Conservation (phyloP, 2,329 filamentous ascomycete genomes). For the Penicillium decumbens region DNA sequence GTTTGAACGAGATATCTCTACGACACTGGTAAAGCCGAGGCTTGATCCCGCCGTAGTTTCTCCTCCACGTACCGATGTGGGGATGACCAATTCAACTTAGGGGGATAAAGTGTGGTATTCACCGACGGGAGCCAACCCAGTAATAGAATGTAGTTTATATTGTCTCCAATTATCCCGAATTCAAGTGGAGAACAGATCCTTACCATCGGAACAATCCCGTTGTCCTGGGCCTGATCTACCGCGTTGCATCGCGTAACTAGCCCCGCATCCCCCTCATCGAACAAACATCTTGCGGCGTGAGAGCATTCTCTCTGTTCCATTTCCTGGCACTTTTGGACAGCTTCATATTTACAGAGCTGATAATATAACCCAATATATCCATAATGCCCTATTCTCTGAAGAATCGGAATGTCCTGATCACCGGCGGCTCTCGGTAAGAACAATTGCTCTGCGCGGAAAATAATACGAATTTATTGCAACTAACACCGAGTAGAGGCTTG, state of each 20-base stretch:
- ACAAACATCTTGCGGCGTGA: neutral
- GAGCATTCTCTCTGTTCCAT: neutral
- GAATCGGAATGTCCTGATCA: slow-evolving; percentile 60
- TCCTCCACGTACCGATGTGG: slow-evolving; percentile 12
- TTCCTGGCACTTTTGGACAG: neutral
- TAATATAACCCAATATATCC: neutral
- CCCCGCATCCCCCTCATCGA: slow-evolving; percentile 10
- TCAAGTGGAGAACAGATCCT: neutral
- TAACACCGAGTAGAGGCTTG: slow-evolving; percentile 53
- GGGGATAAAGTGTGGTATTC: neutral
- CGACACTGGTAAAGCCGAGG: neutral
- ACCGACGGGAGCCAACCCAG: neutral
- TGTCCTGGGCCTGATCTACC: neutral
- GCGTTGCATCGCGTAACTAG: neutral
- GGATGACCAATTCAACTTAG: neutral
- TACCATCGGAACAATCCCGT: slow-evolving; percentile 7
- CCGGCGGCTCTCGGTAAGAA: slow-evolving; percentile 58
- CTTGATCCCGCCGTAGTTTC: neutral
- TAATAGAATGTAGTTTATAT: neutral
- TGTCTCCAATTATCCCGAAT: neutral
- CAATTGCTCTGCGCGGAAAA: neutral
- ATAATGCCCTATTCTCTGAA: slow-evolving; percentile 60
- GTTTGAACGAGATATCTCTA: neutral
- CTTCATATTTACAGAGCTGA: neutral
- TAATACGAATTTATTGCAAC: neutral